phyloP scores from a whole-genome alignment of 148 eudicot species.

The Persicaria tinctoria region DNA sequence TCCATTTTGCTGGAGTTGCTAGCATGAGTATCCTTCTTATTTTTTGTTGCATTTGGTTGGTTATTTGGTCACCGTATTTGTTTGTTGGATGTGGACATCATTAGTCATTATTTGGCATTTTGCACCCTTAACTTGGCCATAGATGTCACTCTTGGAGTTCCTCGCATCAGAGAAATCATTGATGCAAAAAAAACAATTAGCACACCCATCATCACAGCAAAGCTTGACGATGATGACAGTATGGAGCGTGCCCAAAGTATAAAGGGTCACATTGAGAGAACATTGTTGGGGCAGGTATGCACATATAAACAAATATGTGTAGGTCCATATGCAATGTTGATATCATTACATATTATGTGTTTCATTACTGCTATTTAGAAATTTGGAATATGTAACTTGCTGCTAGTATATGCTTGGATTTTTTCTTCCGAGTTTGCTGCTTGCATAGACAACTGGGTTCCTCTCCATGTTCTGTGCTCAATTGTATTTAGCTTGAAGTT shows the following conservation, averaged over 20 bases:
- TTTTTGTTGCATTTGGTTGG: not conserved
- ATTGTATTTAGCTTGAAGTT: not conserved
- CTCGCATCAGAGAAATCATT: constrained; percentile 91
- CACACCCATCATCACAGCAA: constrained; percentile 78
- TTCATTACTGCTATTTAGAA: not conserved
- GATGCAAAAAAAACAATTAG: constrained; percentile 78
- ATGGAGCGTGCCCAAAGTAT: constrained; percentile 40
- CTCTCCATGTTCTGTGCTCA: not conserved
- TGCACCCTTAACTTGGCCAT: constrained; percentile 35
- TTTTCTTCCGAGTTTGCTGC: not conserved
- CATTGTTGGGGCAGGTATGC: constrained; percentile 70
- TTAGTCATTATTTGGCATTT: not conserved
- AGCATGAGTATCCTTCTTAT: constrained; percentile 92
- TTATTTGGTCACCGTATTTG: not conserved
- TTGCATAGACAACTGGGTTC: not conserved
- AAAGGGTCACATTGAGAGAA: constrained; percentile 79
- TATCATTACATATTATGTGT: not conserved
- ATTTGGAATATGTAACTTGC: too few species aligned
- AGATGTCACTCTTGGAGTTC: constrained; percentile 99
- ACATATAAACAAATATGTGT: not conserved
- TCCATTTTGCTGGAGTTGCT: constrained; percentile 99
- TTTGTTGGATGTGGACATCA: not conserved
- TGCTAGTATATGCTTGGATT: not conserved
- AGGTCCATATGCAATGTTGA: too few species aligned
- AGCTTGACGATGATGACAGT: constrained; percentile 35